Conservation (phyloP, 352 stramenopile species). For the Thraustotheca clavata region DNA sequence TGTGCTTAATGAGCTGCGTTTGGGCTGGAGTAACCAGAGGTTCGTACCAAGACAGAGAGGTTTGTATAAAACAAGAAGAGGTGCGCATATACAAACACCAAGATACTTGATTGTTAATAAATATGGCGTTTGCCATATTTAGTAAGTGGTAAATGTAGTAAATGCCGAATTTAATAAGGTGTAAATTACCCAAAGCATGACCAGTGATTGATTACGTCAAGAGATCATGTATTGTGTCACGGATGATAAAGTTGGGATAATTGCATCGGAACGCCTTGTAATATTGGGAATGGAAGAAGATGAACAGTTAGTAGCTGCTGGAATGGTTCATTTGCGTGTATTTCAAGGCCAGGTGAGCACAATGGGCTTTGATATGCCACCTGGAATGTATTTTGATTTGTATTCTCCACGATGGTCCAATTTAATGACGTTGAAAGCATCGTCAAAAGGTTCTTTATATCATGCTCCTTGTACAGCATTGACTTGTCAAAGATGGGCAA, state of each 20-base stretch:
- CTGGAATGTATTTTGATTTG: slow-evolving; percentile 69
- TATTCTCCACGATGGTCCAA: slow-evolving; percentile 79
- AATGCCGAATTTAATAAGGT: too few species aligned
- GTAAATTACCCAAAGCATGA: slow-evolving; percentile 1
- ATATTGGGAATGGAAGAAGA: slow-evolving; percentile 48
- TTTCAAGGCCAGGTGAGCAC: slow-evolving; percentile 71
- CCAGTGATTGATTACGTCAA: background rate
- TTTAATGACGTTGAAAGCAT: slow-evolving; percentile 43
- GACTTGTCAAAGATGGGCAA: background rate
- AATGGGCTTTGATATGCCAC: slow-evolving; percentile 53
- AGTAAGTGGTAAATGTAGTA: background rate
- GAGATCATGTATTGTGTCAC: slow-evolving; percentile 13
- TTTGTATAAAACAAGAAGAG: too few species aligned
- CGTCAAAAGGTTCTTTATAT: slow-evolving; percentile 24
- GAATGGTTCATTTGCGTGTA: slow-evolving; percentile 64
- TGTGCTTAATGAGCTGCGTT: too few species aligned
- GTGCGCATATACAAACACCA: background rate
- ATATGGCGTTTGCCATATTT: background rate
- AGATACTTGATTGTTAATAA: background rate
- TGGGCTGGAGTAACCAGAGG: too few species aligned
- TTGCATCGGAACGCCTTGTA: slow-evolving; percentile 22
- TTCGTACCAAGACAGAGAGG: too few species aligned
- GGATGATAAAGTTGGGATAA: slow-evolving; percentile 13
- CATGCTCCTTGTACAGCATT: slow-evolving; percentile 15
- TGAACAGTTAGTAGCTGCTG: slow-evolving; percentile 52